Conservation (phyloP, 2,329 filamentous ascomycete species). For the Cytospora mali region DNA sequence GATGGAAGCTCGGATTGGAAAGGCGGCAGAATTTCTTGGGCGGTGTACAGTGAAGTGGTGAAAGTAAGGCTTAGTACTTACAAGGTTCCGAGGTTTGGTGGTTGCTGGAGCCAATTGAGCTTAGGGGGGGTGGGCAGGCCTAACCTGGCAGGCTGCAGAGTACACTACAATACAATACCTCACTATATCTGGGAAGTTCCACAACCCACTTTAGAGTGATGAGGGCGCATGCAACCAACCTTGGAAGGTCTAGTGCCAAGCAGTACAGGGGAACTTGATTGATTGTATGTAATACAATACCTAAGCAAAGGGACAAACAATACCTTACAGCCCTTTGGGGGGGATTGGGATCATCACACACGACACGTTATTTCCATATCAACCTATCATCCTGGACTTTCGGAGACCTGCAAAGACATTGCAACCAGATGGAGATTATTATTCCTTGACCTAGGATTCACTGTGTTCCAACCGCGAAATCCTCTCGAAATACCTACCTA, state of each 20-base stretch:
- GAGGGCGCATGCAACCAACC: too few species aligned
- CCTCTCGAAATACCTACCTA: background rate
- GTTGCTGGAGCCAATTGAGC: background rate
- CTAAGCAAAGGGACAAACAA: too few species aligned
- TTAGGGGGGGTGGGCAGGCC: background rate
- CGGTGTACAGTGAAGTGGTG: constrained; percentile 3
- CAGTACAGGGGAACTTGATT: background rate
- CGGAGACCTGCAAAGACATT: background rate
- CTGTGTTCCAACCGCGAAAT: background rate
- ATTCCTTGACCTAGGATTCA: background rate
- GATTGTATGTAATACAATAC: background rate
- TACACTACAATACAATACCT: too few species aligned
- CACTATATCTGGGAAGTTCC: too few species aligned
- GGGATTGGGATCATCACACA: constrained; percentile 6
- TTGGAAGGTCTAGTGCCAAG: too few species aligned
- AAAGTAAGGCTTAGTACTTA: background rate
- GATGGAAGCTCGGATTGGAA: background rate
- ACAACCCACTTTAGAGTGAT: background rate
- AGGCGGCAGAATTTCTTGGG: constrained; percentile 26
- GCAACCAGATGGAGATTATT: background rate
- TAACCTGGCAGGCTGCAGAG: background rate
- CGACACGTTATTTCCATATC: constrained; percentile 5
- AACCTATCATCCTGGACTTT: background rate
- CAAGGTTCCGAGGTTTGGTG: background rate
- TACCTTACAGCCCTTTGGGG: too few species aligned